Conservation (phyloP, 345 rosid genomes). For the Kandelia obovata region DNA sequence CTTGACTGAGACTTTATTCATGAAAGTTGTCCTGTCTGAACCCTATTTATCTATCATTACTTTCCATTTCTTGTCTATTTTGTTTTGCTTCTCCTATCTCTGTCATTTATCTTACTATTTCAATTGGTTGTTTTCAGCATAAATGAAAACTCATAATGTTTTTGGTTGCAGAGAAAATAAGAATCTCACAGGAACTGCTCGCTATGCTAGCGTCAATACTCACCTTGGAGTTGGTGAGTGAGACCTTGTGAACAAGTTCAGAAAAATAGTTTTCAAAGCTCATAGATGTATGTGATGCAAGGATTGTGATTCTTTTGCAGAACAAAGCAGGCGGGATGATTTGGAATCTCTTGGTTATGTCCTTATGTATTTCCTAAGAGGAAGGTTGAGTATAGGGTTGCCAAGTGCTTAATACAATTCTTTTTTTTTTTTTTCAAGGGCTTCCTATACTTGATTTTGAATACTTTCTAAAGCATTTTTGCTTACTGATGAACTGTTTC, state of each 20-base stretch:
- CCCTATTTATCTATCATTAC: too few relatives aligned
- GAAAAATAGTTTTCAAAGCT: neutral
- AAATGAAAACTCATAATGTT: constrained; percentile 6
- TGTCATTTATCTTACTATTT: neutral
- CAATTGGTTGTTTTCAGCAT: neutral
- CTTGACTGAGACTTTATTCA: too few relatives aligned
- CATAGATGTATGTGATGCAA: constrained; percentile 1
- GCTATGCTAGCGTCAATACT: constrained; percentile 94
- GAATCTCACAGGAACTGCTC: constrained; percentile 95
- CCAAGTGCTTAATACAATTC: neutral
- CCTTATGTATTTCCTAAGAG: constrained; percentile 92
- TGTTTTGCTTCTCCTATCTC: neutral
- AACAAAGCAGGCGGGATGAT: constrained; percentile 99
- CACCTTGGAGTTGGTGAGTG: constrained; percentile 92
- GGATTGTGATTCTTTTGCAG: constrained; percentile 35
- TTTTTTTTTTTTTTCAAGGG: neutral
- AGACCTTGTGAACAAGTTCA: neutral
- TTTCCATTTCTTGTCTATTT: neutral
- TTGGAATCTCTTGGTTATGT: constrained; percentile 98
- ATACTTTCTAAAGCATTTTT: constrained; percentile 1
- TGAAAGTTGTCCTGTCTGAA: too few relatives aligned
- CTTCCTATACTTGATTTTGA: neutral
- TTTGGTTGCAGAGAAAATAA: constrained; percentile 75
- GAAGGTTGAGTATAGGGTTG: constrained; percentile 54
- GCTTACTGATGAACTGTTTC: constrained; percentile 13